Conservation (phyloP, 2,329 filamentous ascomycete species). For the Cytospora schulzeri region DNA sequence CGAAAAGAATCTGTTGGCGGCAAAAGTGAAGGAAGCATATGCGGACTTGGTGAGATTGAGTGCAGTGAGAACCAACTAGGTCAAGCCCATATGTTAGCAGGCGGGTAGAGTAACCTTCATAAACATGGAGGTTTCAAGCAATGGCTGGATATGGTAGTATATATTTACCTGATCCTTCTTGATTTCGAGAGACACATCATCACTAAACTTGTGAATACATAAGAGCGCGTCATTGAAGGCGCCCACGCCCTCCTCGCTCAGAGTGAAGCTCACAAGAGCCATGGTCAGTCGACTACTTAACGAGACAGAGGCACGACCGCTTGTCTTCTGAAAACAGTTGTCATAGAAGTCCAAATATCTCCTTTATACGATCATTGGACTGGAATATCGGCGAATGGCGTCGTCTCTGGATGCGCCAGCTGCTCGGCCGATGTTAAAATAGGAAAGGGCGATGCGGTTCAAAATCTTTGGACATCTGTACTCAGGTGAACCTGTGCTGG, state of each 20-base stretch:
- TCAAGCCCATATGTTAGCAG: constrained; percentile 8
- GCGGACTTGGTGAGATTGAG: constrained; percentile 81
- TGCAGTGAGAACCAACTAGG: constrained; percentile 70
- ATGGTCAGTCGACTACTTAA: constrained; percentile 34
- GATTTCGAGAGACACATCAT: constrained; percentile 75
- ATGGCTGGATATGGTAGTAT: background rate
- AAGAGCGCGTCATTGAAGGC: constrained; percentile 72
- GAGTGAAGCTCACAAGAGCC: constrained; percentile 70
- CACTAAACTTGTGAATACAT: constrained; percentile 78
- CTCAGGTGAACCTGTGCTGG: background rate
- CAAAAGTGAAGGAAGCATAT: constrained; percentile 72
- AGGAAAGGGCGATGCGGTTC: background rate
- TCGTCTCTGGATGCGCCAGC: background rate
- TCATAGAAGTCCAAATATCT: background rate
- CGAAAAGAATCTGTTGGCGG: constrained; percentile 70
- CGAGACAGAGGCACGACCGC: constrained; percentile 11
- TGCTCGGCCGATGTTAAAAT: background rate
- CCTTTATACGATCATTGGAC: background rate
- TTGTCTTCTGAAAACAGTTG: background rate
- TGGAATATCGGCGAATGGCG: background rate
- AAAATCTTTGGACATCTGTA: background rate
- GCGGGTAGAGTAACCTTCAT: background rate
- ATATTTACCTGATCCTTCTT: constrained; percentile 63
- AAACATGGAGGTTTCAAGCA: constrained; percentile 29
- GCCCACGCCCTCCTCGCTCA: constrained; percentile 72